Conservation (phyloP, 768 basidiomycete genomes). For the Tubosaeta sp. region DNA sequence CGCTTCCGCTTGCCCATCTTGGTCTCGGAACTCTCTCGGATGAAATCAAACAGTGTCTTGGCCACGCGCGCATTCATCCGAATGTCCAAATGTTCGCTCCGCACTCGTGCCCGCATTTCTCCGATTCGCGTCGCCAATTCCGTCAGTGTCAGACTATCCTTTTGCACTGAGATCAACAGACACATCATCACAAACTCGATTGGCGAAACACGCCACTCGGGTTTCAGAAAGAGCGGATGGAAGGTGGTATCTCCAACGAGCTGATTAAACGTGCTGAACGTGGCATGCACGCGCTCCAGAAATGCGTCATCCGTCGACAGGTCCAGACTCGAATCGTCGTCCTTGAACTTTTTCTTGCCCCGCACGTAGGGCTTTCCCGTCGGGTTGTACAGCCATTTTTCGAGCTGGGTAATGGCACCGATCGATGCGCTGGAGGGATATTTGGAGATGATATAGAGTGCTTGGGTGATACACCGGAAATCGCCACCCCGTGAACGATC, state of each 20-base stretch:
- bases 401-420: conserved; percentile 36
- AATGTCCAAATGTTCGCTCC: conserved; percentile 57
- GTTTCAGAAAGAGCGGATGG: conserved; percentile 36
- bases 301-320: conserved; percentile 33
- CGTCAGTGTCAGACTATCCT: conserved; percentile 32
- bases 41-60: conserved; percentile 52
- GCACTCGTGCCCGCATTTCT: conserved; percentile 52
- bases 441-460: conserved; percentile 48
- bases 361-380: conserved; percentile 6
- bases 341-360: conserved; percentile 20
- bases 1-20: conserved; percentile 23
- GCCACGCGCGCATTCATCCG: conserved; percentile 58
- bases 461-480: conserved; percentile 55
- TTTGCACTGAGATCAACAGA: conserved; percentile 51
- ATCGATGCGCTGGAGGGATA: conserved; percentile 31
- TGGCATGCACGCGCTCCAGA: conserved; percentile 32
- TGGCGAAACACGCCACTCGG: conserved; percentile 53
- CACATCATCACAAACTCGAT: conserved; percentile 62
- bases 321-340: conserved; percentile 9
- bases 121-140: conserved; percentile 44
- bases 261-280: conserved; percentile 44
- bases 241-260: conserved; percentile 39
- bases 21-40: conserved; percentile 27
- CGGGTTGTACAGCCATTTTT: conserved; percentile 45
- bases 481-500: conserved; percentile 49